phyloP scores from a whole-genome alignment of 1,284 basidiomycete species.

The Neonothopanus nambi region DNA sequence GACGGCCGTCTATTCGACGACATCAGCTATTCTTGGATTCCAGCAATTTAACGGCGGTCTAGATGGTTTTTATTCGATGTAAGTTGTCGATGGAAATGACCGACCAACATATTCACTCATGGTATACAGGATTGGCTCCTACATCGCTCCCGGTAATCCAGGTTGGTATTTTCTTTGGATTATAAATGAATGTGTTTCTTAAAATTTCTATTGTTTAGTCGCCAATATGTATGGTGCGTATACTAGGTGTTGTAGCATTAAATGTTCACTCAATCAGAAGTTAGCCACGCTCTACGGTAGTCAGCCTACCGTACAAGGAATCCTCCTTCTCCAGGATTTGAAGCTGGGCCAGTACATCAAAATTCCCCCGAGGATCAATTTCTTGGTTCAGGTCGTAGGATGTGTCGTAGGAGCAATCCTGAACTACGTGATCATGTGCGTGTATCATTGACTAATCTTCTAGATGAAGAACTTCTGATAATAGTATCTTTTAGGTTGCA shows the following conservation, averaged over 20 bases:
- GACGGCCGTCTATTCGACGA: conserved; percentile 19
- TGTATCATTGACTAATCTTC: neutral
- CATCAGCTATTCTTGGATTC: conserved; percentile 19
- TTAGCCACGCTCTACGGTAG: conserved; percentile 6
- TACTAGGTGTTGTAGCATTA: too few relatives aligned
- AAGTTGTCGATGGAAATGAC: neutral
- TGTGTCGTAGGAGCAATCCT: conserved; percentile 12
- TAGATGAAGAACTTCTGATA: too few relatives aligned
- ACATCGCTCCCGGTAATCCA: conserved; percentile 8
- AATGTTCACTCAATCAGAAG: too few relatives aligned
- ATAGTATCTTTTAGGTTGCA: too few relatives aligned
- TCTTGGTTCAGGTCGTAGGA: conserved; percentile 6
- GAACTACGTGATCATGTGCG: conserved; percentile 13
- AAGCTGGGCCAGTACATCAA: conserved; percentile 11
- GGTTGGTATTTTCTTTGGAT: neutral
- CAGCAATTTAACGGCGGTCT: conserved; percentile 12
- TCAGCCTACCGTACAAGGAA: conserved; percentile 8
- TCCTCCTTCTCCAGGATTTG: conserved; percentile 4
- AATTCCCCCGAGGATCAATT: conserved; percentile 8
- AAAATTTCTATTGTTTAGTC: too few relatives aligned
- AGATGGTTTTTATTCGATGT: conserved; percentile 1
- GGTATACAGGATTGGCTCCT: conserved; percentile 3
- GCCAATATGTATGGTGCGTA: conserved; percentile 7
- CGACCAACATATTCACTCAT: neutral
- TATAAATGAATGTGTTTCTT: neutral